Evolutionary conservation across 352 stramenopile genomes (phyloP).

Genomic region (Blastocystis sp.): DNA sequence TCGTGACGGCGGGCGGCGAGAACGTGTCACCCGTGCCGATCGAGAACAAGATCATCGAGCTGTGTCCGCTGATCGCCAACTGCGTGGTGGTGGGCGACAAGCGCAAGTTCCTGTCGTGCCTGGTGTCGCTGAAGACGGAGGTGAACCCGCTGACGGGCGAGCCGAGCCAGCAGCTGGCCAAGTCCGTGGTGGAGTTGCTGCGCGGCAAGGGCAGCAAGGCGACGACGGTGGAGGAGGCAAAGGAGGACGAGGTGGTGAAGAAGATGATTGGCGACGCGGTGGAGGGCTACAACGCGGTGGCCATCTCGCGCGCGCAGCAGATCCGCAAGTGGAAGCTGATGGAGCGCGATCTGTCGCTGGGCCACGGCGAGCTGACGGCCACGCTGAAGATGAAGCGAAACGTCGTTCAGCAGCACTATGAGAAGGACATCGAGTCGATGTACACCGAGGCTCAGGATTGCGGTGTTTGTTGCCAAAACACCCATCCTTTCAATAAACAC

Average conservation of each 20-base stretch:
- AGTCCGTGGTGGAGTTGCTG: slow-evolving; percentile 73
- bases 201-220: slow-evolving; percentile 74
- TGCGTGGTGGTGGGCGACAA: slow-evolving; percentile 87
- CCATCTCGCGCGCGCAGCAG: slow-evolving; percentile 71
- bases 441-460: too few relatives aligned
- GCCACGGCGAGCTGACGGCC: slow-evolving; percentile 85
- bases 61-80: slow-evolving; percentile 83
- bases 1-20: slow-evolving; percentile 88
- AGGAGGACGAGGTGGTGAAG: slow-evolving; percentile 76
- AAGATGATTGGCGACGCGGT: slow-evolving; percentile 80
- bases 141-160: slow-evolving; percentile 79
- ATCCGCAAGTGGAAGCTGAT: slow-evolving; percentile 83
- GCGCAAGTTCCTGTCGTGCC: slow-evolving; percentile 83
- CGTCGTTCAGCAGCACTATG: slow-evolving; percentile 86
- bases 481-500: too few relatives aligned
- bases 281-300: slow-evolving; percentile 71
- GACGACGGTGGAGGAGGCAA: slow-evolving; percentile 79
- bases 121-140: slow-evolving; percentile 79
- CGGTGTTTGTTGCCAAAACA: too few relatives aligned
- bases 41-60: slow-evolving; percentile 85
- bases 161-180: slow-evolving; percentile 72
- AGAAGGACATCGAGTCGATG: slow-evolving; percentile 80
- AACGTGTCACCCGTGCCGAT: slow-evolving; percentile 88
- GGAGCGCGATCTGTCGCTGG: slow-evolving; percentile 84
- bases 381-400: slow-evolving; percentile 93